Base-by-base conservation (phyloP, 2,329 filamentous ascomycete species). In the Diplocarpon rosae region DNA sequence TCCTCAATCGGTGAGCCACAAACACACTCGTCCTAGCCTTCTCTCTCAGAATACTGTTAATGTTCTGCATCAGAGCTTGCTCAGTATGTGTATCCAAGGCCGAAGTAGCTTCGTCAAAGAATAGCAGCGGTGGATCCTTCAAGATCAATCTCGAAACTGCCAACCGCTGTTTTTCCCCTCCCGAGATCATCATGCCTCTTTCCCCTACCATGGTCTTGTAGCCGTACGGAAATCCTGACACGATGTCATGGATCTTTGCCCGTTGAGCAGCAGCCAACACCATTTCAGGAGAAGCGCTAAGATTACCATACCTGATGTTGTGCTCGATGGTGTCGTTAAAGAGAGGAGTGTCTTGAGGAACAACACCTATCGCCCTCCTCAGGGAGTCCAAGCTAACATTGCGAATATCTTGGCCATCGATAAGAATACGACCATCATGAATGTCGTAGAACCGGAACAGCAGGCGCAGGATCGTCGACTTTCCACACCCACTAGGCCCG, bases 271-370 rank as follows among this genome's bases (percentile, higher is more conserved):
- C 92, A 27, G 80, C 80, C 11, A 78, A 63, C 7, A 98, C 83
- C 46, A 81, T 71, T 28, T 87, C 85, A 9, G 74, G 69, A 0
- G 80, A 73, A 0, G 90, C 89, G 37, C 79, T 76, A 51, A 96
- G 75, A 53, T 84, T 77, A 40, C 92, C 92, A 62, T 98, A 98
- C 51, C 80, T 83, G 58, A 98, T 95, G 62, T 98, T 98, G 63
- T 95, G 87, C 60, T 85, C 83, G 47, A 98, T 90, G 0, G 88
- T 92, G 59, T 95, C 88, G 63, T 98, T 98, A 71, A 98, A 98
- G 1, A 98, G 72, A 0, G 92, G 89, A 0, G 92, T 96, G 56
- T 98, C 92, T 62, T 98, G 93, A 0, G 92, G 92, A 0, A 98
- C 92, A 13, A 98, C 90, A 16, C 92, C 92, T 52, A 98, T 96